Base-by-base conservation (phyloP, 495 filamentous ascomycete genomes). In the Terfezia claveryi region DNA sequence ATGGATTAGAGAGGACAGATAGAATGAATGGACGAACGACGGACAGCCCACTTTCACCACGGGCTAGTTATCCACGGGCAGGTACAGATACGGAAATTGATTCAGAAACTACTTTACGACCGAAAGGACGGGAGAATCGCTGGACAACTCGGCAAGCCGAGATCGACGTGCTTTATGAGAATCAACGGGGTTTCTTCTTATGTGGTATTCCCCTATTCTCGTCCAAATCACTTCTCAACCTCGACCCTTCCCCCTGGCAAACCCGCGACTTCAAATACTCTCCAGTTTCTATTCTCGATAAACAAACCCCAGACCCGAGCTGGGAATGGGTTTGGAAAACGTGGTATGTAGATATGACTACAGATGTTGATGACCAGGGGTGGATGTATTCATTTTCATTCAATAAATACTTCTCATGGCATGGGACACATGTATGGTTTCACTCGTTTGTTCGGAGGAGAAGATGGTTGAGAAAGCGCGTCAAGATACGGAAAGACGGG, bases 331-430 rank as follows among this genome's bases (percentile, higher is more conserved):
- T 76, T 5, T 99, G 91, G 92, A 78, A 81, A 56, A 80, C 80
- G 38, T 99, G 92, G 92, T 86, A 83, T 59, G 80, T 94, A 23
- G 88, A 99, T 63, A 85, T 87, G 74, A 81, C 84, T 8, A 77
- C 78, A n/a, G 79, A 84, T 58, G 78, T 85, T 10, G 92, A 96
- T 61, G 81, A 89, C 56, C 86, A 93, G 58, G 92, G 92, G 2
- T 99, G 92, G 92, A 77, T 88, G 62, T 99, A 99, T 63, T 83
- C 82, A 20, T 85, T 94, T 69, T 82, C 80, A 57, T 99, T 96
- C 61, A 67, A 71, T 2, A 80, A 75, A 50, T 70, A 69, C 12
- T 89, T 84, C 54, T 76, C 80, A 1, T 99, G 92, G 92, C 92
- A 96, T 68, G 84, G 87, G 8, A 82, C 82, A 32, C 81, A 86